phyloP scores from a whole-genome alignment of 768 basidiomycete genomes.

The Amanita phalloides region DNA sequence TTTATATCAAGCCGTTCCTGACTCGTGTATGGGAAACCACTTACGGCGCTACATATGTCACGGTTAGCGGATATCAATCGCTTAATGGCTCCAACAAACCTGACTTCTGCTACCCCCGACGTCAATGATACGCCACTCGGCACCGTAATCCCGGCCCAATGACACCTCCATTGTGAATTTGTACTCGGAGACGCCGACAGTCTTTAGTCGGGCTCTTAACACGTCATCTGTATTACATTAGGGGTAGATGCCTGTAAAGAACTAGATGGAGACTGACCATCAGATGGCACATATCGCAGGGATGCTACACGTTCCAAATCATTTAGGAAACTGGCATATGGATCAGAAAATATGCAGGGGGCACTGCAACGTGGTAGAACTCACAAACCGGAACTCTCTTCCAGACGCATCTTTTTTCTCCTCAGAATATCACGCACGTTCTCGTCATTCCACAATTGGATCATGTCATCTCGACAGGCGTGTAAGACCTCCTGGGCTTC shows the following conservation, averaged over 20 bases:
- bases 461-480: constrained; percentile 54
- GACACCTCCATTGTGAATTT: constrained; percentile 66
- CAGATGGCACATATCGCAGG: constrained; percentile 53
- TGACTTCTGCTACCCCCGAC: constrained; percentile 70
- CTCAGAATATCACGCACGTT: constrained; percentile 44
- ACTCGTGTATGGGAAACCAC: neutral
- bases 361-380: constrained; percentile 18
- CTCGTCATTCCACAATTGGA: constrained; percentile 55
- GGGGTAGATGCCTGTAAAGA: neutral
- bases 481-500: constrained; percentile 53
- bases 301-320: constrained; percentile 57
- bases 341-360: constrained; percentile 3
- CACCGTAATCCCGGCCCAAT: constrained; percentile 40
- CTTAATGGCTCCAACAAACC: constrained; percentile 25
- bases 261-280: constrained; percentile 31
- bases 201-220: constrained; percentile 65
- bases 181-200: constrained; percentile 72
- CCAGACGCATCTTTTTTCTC: constrained; percentile 48
- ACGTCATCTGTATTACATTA: constrained; percentile 46
- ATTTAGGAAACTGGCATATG: constrained; percentile 49
- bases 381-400: constrained; percentile 70
- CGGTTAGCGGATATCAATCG: neutral
- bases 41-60: constrained; percentile 6
- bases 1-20: neutral
- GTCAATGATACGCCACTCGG: constrained; percentile 70